Percentiles rank a stretch among this genome's conserved stretches.
These are phyloP conservation scores for Fusarium sp. DNA, from an alignment of 2,329 filamentous ascomycete genomes.

Conservation along the genomic window DNA sequence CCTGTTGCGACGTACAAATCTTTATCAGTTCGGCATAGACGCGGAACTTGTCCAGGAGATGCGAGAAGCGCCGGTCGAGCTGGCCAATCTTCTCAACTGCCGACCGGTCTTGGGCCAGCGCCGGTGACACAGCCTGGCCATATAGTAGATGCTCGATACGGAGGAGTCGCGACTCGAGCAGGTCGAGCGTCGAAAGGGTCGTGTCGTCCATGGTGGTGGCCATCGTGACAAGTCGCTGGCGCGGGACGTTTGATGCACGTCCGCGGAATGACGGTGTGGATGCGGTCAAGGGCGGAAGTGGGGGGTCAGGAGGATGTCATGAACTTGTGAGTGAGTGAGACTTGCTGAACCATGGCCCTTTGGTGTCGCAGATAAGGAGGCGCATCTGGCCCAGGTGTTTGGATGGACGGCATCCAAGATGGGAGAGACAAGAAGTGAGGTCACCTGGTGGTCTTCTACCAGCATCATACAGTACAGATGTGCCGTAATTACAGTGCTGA, in stretches of 20 bases:
- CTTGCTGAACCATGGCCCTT: conserved; percentile 28
- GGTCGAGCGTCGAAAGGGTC: conserved; percentile 65
- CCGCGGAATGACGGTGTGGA: conserved; percentile 30
- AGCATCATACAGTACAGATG: neutral
- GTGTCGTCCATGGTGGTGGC: conserved; percentile 61
- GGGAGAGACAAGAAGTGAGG: neutral
- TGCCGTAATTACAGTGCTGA: conserved; percentile 1
- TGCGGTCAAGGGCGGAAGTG: conserved; percentile 39
- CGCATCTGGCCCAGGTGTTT: neutral
- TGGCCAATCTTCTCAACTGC: conserved; percentile 60
- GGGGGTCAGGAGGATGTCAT: conserved; percentile 43
- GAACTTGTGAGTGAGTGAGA: conserved; percentile 37
- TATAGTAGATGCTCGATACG: conserved; percentile 71
- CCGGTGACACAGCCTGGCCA: conserved; percentile 55
- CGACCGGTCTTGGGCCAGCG: conserved; percentile 52
- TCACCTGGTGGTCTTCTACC: neutral
- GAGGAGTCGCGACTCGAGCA: conserved; percentile 69
- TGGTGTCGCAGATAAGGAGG: conserved; percentile 11
- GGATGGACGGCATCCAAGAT: neutral
- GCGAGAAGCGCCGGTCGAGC: conserved; percentile 66
- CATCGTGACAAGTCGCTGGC: conserved; percentile 43
- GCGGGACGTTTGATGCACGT: conserved; percentile 26
- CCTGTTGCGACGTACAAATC: conserved; percentile 62
- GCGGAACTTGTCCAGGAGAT: conserved; percentile 62
- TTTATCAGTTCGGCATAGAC: conserved; percentile 71